Evolutionary conservation across 2,329 filamentous ascomycete species (phyloP).

Genomic region (Fusarium caatingaense): DNA sequence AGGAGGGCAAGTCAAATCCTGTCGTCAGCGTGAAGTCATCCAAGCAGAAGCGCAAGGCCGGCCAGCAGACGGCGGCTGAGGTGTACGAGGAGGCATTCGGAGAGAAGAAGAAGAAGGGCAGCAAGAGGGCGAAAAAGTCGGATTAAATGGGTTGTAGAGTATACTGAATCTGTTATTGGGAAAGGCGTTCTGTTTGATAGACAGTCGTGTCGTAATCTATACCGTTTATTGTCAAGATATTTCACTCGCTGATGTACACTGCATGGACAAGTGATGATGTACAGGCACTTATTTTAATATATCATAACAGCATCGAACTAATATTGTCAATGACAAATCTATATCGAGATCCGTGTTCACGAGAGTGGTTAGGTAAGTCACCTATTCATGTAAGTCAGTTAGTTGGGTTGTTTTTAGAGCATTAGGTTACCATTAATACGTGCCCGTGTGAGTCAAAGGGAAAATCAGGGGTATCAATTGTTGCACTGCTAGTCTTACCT

Average conservation of each 20-base stretch:
- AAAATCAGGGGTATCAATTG: background rate
- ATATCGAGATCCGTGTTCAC: background rate
- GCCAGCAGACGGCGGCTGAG: constrained; percentile 64
- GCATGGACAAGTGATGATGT: background rate
- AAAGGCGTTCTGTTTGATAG: constrained; percentile 43
- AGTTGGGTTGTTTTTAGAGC: background rate
- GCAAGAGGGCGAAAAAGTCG: constrained; percentile 56
- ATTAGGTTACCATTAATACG: background rate
- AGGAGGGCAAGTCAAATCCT: constrained; percentile 66
- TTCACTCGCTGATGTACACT: background rate
- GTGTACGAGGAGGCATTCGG: constrained; percentile 71
- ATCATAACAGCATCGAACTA: no score
- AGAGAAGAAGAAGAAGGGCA: constrained; percentile 66
- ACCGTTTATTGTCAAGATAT: constrained; percentile 12
- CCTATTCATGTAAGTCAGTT: background rate
- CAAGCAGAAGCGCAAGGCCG: constrained; percentile 81
- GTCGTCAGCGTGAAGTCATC: constrained; percentile 86
- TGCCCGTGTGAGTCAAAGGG: background rate
- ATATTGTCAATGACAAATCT: background rate
- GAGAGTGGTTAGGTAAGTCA: no score
- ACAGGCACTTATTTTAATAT: background rate
- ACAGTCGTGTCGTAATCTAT: constrained; percentile 34
- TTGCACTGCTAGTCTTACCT: background rate
- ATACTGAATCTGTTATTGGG: constrained; percentile 40
- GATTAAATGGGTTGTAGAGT: constrained; percentile 36